Conservation (phyloP, 441 rosid species). For the Iberis amara region DNA sequence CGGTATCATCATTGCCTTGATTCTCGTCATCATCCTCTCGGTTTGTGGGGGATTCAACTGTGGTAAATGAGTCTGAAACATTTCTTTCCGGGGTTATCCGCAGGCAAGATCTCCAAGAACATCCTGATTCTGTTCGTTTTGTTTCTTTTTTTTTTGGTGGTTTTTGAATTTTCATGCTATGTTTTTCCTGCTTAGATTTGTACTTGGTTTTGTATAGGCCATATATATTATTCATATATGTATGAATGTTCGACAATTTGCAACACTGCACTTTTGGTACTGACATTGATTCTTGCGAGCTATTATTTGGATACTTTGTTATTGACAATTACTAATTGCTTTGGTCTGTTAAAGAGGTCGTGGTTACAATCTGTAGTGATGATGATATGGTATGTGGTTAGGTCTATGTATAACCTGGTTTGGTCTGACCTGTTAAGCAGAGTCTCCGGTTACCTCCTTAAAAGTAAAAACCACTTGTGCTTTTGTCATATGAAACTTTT, state of each 20-base stretch:
- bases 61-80: constrained; percentile 22
- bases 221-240: too few species aligned
- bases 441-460: neutral
- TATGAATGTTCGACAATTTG: neutral
- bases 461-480: too few species aligned
- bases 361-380: neutral
- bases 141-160: constrained; percentile 18
- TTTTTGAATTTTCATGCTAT: constrained; percentile 18
- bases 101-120: constrained; percentile 21
- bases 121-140: constrained; percentile 24
- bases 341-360: neutral
- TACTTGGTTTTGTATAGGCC: constrained; percentile 33
- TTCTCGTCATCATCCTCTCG: constrained; percentile 63
- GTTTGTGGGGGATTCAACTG: constrained; percentile 64
- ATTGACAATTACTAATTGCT: neutral
- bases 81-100: constrained; percentile 1
- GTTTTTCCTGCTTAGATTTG: constrained; percentile 24
- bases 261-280: constrained; percentile 14
- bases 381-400: too few species aligned
- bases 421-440: neutral
- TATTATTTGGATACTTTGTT: neutral
- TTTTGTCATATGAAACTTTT: neutral
- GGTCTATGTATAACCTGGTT: neutral
- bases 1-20: constrained; percentile 57
- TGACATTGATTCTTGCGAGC: constrained; percentile 12